Evolutionary conservation across 2,329 filamentous ascomycete species (phyloP).

Genomic region (Colletotrichum sp.): DNA sequence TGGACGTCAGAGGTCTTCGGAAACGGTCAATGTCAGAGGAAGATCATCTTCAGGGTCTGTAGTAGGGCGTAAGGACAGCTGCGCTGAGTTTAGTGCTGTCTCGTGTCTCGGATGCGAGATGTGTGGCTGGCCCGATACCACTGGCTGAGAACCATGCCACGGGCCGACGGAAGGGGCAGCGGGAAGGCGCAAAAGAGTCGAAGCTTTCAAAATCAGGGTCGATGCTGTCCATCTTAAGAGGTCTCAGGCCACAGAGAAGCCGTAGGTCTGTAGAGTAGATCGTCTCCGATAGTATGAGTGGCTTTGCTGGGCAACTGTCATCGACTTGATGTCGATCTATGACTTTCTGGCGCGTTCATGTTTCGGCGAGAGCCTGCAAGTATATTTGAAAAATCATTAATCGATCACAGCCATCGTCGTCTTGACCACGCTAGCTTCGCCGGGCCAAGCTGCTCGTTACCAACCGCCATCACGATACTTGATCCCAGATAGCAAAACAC

Average conservation of each 20-base stretch:
- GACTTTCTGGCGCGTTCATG: neutral
- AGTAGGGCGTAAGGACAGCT: neutral
- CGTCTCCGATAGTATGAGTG: neutral
- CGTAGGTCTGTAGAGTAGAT: neutral
- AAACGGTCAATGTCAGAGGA: neutral
- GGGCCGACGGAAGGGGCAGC: neutral
- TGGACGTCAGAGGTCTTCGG: neutral
- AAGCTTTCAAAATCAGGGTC: neutral
- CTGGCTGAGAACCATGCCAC: neutral
- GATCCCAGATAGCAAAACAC: neutral
- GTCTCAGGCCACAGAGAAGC: neutral
- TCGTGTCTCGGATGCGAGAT: neutral
- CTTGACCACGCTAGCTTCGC: neutral
- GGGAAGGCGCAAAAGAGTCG: neutral
- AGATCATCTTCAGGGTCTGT: neutral
- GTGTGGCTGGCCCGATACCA: neutral
- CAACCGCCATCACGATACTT: neutral
- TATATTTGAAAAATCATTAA: neutral
- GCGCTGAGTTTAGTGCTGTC: neutral
- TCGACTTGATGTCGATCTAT: neutral
- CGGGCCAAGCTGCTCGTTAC: neutral
- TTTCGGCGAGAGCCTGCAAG: neutral
- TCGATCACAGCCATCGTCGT: neutral
- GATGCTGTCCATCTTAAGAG: neutral
- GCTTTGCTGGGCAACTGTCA: neutral